Conservation (phyloP, 805 yeast genomes). For the Candida argentea region DNA sequence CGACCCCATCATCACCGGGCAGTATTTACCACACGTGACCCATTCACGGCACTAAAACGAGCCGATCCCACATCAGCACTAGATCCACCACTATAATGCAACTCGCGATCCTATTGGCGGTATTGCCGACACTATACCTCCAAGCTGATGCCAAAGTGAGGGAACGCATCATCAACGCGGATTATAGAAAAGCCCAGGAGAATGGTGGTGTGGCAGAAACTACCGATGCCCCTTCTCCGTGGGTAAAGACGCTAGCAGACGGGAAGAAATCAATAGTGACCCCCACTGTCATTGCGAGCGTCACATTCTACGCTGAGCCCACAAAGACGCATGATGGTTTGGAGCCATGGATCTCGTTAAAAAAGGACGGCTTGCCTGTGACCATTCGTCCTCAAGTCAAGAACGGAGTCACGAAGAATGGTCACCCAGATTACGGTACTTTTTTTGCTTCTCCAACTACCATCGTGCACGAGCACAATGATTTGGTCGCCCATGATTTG, state of each 20-base stretch:
- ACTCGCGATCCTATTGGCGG: too few relatives aligned
- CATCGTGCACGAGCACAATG: conserved; percentile 43
- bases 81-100: too few relatives aligned
- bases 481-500: conserved; percentile 67
- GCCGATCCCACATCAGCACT: too few relatives aligned
- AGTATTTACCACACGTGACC: too few relatives aligned
- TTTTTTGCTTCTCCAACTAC: conserved; percentile 68
- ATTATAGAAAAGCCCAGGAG: conserved; percentile 16
- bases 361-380: conserved; percentile 70
- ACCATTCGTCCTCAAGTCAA: conserved; percentile 70
- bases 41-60: too few relatives aligned
- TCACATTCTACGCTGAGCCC: conserved; percentile 58
- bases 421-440: conserved; percentile 63
- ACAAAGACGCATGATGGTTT: conserved; percentile 62
- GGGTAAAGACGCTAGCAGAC: conserved; percentile 64
- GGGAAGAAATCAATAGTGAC: conserved; percentile 43
- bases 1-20: too few relatives aligned
- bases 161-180: conserved; percentile 20
- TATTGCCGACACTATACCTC: too few relatives aligned
- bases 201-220: conserved; percentile 4
- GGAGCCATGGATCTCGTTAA: conserved; percentile 72
- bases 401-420: conserved; percentile 58
- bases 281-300: conserved; percentile 55
- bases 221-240: conserved; percentile 29
- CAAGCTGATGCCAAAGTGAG: too few relatives aligned